These are phyloP conservation scores for Malus fusca DNA, from an alignment of 306 rosid genomes.

Conservation along the genomic window DNA sequence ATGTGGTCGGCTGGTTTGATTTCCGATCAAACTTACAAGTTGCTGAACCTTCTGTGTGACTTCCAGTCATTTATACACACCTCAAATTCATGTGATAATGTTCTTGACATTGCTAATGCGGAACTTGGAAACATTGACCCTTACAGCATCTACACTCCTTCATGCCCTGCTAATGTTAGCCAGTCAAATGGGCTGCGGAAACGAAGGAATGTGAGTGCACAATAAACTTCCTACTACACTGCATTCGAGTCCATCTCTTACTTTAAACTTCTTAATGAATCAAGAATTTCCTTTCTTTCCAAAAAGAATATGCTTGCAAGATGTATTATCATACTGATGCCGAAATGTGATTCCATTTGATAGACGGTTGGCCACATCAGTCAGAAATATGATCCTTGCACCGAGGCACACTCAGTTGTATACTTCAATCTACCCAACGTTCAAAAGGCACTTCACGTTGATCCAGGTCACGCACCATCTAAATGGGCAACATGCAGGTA, in stretches of 20 bases:
- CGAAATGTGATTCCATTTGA: slow-evolving; percentile 16
- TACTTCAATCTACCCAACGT: slow-evolving; percentile 84
- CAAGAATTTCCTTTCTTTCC: neutral
- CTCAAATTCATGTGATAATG: slow-evolving; percentile 44
- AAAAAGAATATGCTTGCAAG: neutral
- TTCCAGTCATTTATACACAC: slow-evolving; percentile 41
- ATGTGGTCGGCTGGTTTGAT: slow-evolving; percentile 89
- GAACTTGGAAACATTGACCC: slow-evolving; percentile 73
- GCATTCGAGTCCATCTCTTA: neutral
- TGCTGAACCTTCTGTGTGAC: slow-evolving; percentile 49
- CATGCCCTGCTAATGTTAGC: slow-evolving; percentile 44
- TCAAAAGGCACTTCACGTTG: slow-evolving; percentile 63
- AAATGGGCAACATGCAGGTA: slow-evolving; percentile 88
- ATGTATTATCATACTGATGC: slow-evolving; percentile 7
- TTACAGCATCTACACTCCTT: slow-evolving; percentile 70
- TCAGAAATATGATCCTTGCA: slow-evolving; percentile 82
- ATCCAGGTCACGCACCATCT: slow-evolving; percentile 46
- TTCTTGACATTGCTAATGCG: slow-evolving; percentile 32
- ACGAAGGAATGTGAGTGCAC: slow-evolving; percentile 55
- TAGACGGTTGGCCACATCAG: slow-evolving; percentile 49
- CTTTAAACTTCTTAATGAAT: neutral
- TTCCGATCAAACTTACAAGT: slow-evolving; percentile 76
- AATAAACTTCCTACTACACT: neutral
- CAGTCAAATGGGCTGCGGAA: slow-evolving; percentile 42
- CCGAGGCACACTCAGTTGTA: slow-evolving; percentile 47